Base-by-base conservation (phyloP, 345 rosid genomes). In the Camelina sativa region DNA sequence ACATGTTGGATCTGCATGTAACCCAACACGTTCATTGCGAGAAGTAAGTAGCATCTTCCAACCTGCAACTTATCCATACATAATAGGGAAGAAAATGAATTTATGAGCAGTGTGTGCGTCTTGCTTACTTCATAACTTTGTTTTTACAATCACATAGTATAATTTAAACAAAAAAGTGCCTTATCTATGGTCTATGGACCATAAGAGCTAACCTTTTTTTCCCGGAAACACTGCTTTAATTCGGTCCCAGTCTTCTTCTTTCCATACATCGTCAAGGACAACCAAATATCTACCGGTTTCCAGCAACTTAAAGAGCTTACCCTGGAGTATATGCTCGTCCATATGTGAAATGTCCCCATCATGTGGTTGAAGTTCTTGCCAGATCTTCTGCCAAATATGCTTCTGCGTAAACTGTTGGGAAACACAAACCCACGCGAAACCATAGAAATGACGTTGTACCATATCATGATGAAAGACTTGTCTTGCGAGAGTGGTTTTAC, bases 231-330 rank as follows among this genome's bases (percentile, higher is more conserved):
- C 86, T 0, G 44, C 40, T 13, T 62, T 52, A 11, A 86, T 34
- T 48, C 11, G 7, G 9, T 75, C 78, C 87, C 87, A 86, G 37
- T 77, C 82, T 6, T 76, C 32, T 2, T 15, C 71, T 12, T 65
- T 80, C 86, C 86, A 86, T 16, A 81, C 60, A 55, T 84, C 86
- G 15, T 84, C 86, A 4, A 86, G 80, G 3, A 84, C 75, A 65
- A 86, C 69, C 10, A 86, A 72, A 59, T 83, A 83, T 59, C 47
- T 86, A 25, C 66, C 77, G 11, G 74, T 28, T 44, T 51, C 32
- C 48, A 77, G 43, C 35, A 74, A 56, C 6, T 55, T 3, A 52
- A 76, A 52, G 30, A 84, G 69, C 15, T 44, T 7, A 54, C 34
- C 62, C 0, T 41, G 82, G 1, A 81, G 22, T 15, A 65, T 80